Evolutionary conservation across 2,329 filamentous ascomycete genomes (phyloP), one percentile per base, ranked within the genome.

Genomic region (Verticillium nonalfalfae): DNA sequence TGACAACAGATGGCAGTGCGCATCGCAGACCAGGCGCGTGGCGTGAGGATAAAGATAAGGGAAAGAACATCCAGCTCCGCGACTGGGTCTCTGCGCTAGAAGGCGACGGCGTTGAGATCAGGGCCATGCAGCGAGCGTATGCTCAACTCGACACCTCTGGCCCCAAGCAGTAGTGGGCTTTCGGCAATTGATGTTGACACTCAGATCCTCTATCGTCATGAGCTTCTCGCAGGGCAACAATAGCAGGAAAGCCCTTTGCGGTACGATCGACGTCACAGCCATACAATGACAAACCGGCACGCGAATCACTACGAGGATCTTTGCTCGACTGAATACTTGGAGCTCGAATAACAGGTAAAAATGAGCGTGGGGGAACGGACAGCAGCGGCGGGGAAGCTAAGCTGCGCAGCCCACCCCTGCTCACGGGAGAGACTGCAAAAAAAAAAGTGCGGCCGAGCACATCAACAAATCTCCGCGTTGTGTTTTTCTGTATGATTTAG

Each of bases 31-130:
- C 91, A 40, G 91, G 91, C n/a, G 81, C 83, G 15, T 91, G 88
- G 83, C 84, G 91, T 62, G 93, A 97, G 73, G 89, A 92, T 68
- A 86, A 85, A 59, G 86, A 89, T 26, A 90, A 89, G 70, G 92
- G 91, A 36, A 84, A 82, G 66, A 88, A 88, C 33, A 91, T 97
- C 57, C 93, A 97, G 76, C 79, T 96, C 59, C 84, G 94, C 60
- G 94, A 97, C 73, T 87, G 93, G 78, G 79, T 96, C 15, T 81
- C 85, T 21, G 90, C 90, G 63, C 80, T 97, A 56, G 93, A 97
- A 73, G 81, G 87, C 58, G 91, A 96, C 71, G 89, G 90, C 1
- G 82, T 81, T 66, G 89, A 92, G 72, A 78, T 77, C 66, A 84
- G 79, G 70, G 83, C 86, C 31, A 72, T 91, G 57, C 86, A 90